A percentile compares a stretch with the other conserved stretches of the same genome.
These are phyloP conservation scores for Cyberlindnera mississippiensis DNA, from an alignment of 805 yeast genomes.

Conservation along the genomic window DNA sequence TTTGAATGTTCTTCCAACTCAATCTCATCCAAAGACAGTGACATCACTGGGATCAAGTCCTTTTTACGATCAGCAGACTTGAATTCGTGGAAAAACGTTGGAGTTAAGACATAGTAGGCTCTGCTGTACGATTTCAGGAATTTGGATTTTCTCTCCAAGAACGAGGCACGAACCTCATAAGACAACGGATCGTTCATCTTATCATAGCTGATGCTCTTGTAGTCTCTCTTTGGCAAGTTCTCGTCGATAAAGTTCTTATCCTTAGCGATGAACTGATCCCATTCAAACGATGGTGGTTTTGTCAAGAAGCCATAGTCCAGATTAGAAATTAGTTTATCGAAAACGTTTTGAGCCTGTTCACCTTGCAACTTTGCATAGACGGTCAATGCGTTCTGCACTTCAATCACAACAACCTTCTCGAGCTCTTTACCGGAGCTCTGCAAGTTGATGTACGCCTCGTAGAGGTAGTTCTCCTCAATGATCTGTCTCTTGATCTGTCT, in stretches of 20 bases:
- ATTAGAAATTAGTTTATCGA: constrained; percentile 61
- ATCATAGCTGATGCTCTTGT: constrained; percentile 59
- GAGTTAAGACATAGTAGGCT: constrained; percentile 89
- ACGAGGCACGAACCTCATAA: constrained; percentile 67
- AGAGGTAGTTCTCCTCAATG: constrained; percentile 78
- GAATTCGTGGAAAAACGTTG: constrained; percentile 86
- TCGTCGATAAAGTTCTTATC: constrained; percentile 70
- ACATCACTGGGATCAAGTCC: constrained; percentile 80
- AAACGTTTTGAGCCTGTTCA: constrained; percentile 68
- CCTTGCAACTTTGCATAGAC: constrained; percentile 68
- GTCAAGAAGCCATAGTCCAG: constrained; percentile 67
- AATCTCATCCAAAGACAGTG: constrained; percentile 74
- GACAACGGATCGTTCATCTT: constrained; percentile 69
- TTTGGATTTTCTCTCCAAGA: constrained; percentile 85
- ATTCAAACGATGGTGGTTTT: constrained; percentile 78
- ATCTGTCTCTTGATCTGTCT: constrained; percentile 74
- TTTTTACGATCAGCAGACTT: constrained; percentile 76
- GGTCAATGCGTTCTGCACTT: constrained; percentile 77
- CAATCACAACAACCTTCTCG: constrained; percentile 82
- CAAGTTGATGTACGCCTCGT: constrained; percentile 83
- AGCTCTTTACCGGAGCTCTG: constrained; percentile 86
- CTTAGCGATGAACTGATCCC: constrained; percentile 77
- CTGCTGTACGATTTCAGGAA: constrained; percentile 85
- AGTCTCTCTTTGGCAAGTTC: constrained; percentile 54
- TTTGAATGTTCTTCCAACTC: constrained; percentile 79